Evolutionary conservation across 1,139 yeast species (phyloP).

Genomic region (Suhomyces maxii): DNA sequence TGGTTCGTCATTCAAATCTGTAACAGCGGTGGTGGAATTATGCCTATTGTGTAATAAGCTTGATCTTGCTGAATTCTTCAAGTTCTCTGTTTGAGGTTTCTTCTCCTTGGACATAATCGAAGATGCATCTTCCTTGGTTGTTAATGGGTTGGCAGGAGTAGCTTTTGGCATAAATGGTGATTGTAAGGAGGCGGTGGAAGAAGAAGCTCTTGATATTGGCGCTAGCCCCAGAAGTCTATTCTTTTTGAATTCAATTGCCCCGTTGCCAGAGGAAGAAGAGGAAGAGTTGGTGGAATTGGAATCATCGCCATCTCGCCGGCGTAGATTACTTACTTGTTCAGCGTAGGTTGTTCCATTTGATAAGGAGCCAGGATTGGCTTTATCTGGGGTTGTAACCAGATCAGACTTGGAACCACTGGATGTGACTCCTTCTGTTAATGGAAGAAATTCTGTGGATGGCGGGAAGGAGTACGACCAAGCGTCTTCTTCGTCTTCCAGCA

Average conservation of each 20-base stretch:
- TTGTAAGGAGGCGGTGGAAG: slow-evolving; percentile 34
- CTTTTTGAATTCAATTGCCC: not conserved
- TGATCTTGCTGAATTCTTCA: slow-evolving; percentile 3
- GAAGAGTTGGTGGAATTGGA: slow-evolving; percentile 11
- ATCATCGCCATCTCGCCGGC: slow-evolving; percentile 11
- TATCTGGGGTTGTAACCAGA: not conserved
- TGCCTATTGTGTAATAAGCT: slow-evolving; percentile 12
- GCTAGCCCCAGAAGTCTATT: slow-evolving; percentile 9
- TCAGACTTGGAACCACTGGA: not conserved
- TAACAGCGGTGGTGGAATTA: slow-evolving; percentile 2
- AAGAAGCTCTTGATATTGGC: slow-evolving; percentile 16
- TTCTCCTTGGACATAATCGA: slow-evolving; percentile 41
- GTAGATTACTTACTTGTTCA: slow-evolving; percentile 4
- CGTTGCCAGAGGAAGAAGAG: slow-evolving; percentile 4
- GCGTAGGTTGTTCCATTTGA: slow-evolving; percentile 1
- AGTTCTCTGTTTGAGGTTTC: not conserved
- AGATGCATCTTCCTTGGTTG: slow-evolving; percentile 55
- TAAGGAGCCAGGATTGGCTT: too few species aligned
- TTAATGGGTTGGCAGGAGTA: slow-evolving; percentile 58
- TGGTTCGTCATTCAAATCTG: not conserved
- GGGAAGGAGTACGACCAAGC: slow-evolving; percentile 50
- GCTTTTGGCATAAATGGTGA: slow-evolving; percentile 46
- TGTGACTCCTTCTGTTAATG: slow-evolving; percentile 2
- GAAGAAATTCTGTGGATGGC: slow-evolving; percentile 37
- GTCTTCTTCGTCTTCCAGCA: slow-evolving; percentile 37